Evolutionary conservation across 2,329 filamentous ascomycete species (phyloP), one percentile per base, ranked within the genome.

Genomic region (Diaporthe velutina): DNA sequence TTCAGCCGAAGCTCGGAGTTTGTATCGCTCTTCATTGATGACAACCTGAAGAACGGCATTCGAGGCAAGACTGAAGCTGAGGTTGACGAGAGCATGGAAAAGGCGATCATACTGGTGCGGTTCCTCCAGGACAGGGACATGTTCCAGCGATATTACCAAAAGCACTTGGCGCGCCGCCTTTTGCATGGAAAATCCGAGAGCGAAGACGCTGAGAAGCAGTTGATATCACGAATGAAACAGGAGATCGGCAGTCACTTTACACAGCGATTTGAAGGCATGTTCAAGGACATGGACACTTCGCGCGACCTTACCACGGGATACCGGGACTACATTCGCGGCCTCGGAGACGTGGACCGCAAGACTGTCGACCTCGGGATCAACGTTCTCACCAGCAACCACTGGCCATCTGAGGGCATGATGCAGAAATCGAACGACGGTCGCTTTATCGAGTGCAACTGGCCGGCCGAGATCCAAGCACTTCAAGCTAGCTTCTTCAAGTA

Each of bases 111-210:
- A 0, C 87, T 99, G 9, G 90, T 99, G 70, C 92, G 95, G 60
- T 98, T 98, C 79, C 90, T 99, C 50, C 91, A 93, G 73, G 96
- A 98, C 80, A 97, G 96, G 84, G 97, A 99, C 82, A 88, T 98
- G 78, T 98, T 99, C 80, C 96, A 99, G 85, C 92, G 94, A 6
- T 99, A 99, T 83, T 98, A 99, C 87, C 98, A 98, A 87, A 98
- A 98, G 82, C 97, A 99, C 84, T 89, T 99, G 33, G 96, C 95
- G 58, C 93, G 95, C 75, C 92, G 97, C 70, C 86, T 99, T 55
- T 87, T 99, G 25, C 94, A 97, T 85, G 94, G 93, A 81, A 97
- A 97, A 80, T 96, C 95, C 0, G 93, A 97, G 78, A 98, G 94
- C 81, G 93, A 95, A 77, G 96, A 98, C 80, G 95, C 95, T 0